phyloP scores from a whole-genome alignment of 139 green algal genomes.

The Chlamydomonas sp. region DNA sequence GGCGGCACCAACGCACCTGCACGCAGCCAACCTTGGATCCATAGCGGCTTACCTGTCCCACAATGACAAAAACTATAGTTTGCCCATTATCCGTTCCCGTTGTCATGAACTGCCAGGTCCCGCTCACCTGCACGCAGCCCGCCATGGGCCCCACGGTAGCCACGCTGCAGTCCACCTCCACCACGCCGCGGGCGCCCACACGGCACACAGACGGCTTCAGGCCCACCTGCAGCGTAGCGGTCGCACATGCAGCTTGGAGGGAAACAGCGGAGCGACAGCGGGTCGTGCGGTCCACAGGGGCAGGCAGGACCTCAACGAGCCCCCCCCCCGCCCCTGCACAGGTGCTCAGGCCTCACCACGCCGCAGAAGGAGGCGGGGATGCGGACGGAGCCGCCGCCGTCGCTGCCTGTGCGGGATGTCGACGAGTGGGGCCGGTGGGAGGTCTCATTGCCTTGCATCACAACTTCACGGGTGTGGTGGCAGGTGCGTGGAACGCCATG shows the following conservation, averaged over 20 bases:
- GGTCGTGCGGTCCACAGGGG: background rate
- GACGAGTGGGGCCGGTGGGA: background rate
- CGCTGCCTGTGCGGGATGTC: constrained; percentile 53
- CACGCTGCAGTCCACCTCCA: constrained; percentile 50
- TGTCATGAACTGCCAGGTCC: background rate
- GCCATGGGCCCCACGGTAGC: constrained; percentile 61
- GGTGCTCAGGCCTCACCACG: background rate
- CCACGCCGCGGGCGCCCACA: constrained; percentile 36
- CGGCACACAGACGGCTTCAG: constrained; percentile 79
- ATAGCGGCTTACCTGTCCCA: no score
- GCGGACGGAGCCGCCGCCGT: constrained; percentile 86
- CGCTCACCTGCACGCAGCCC: constrained; percentile 46
- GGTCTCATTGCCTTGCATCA: no score
- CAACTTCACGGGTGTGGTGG: no score
- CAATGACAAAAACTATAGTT: background rate
- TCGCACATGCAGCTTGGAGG: no score
- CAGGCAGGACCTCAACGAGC: background rate
- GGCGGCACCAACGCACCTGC: background rate
- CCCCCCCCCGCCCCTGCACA: background rate
- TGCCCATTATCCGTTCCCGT: background rate
- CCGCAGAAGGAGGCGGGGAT: constrained; percentile 87
- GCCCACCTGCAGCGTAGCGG: constrained; percentile 54
- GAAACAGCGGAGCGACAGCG: no score
- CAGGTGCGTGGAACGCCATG: no score
- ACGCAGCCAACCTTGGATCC: no score